Evolutionary conservation across 106 monocot genomes (phyloP), one percentile per base, ranked within the genome.

Genomic region (Triglochin maritima): DNA sequence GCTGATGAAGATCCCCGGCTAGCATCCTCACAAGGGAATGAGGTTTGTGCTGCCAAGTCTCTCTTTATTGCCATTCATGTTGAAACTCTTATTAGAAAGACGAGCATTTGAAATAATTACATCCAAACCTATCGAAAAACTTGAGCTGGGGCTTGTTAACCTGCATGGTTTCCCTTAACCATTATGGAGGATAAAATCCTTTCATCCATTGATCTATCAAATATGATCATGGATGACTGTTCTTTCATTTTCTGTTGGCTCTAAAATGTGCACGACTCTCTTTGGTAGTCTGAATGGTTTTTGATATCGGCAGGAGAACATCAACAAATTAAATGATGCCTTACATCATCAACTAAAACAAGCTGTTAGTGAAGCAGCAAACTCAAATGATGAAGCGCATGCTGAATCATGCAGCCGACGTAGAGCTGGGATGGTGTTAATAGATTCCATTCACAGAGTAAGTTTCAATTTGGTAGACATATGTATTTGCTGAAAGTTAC

Each of bases 321-420:
- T 29, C 29, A 29, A 29, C 29, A 29, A 2, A 7, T 11, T 9
- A 11, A 41, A 75, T 47, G n/a, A 51, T 7, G 50, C 59, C 29
- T 15, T 78, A 12, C 67, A 60, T 50, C 16, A 48, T 53, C 49
- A 59, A 65, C 47, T 79, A 7, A 52, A 79, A 60, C 47, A 56
- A 47, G 66, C 73, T 4, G 43, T 71, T 10, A 43, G 0, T 3
- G 77, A 77, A 52, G 60, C 70, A 49, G 67, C 73, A 45, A 69
- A 58, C 7, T 17, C 60, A 6, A 77, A 63, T 51, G 17, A 60
- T 46, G 84, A 80, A 74, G 74, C 74, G 46, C 63, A 62, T 67
- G 72, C 66, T 45, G 80, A 80, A 57, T 45, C 56, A 15, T 13
- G 56, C 17, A 66, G 57, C 17, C 77, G 65, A 42, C 64, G 42